Conservation (phyloP, 768 basidiomycete genomes). For the Kwoniella pini region DNA sequence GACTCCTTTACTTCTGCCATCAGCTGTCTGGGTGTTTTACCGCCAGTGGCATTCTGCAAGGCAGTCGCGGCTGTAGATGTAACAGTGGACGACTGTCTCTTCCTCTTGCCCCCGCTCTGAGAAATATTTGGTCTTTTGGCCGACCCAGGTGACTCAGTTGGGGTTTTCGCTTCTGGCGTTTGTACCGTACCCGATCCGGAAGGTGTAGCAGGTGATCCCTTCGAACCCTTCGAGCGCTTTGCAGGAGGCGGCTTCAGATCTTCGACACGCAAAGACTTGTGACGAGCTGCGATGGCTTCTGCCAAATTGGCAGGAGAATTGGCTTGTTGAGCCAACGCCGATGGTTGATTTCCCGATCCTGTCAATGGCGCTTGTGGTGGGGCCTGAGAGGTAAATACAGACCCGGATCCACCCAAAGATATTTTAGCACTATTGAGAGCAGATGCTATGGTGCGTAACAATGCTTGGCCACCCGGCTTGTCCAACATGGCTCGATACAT, state of each 20-base stretch:
- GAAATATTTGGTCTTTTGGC: conserved; percentile 5
- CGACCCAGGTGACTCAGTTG: conserved; percentile 10
- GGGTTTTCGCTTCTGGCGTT: conserved; percentile 21
- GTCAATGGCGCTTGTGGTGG: not conserved
- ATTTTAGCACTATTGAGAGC: conserved; percentile 9
- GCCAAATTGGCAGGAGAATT: conserved; percentile 6
- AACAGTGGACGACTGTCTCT: conserved; percentile 19
- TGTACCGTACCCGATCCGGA: conserved; percentile 6
- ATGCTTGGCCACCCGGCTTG: conserved; percentile 9
- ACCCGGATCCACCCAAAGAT: not conserved
- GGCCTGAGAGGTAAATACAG: not conserved
- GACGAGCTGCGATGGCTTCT: conserved; percentile 31
- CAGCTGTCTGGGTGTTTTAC: conserved; percentile 20
- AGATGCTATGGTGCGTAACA: not conserved
- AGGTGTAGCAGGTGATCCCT: conserved; percentile 23
- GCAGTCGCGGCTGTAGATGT: conserved; percentile 6
- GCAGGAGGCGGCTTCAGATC: conserved; percentile 47
- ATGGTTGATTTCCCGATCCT: not conserved
- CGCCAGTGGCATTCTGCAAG: conserved; percentile 13
- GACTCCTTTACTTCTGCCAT: conserved; percentile 22
- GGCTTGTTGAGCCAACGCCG: not conserved
- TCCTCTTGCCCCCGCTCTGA: conserved; percentile 16
- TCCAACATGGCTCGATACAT: conserved; percentile 10
- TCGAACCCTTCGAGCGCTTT: conserved; percentile 26
- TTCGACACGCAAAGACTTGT: conserved; percentile 42